These are phyloP conservation scores for Deuterostichococcus epilithicus DNA, from an alignment of 139 green algal genomes.

Conservation along the genomic window DNA sequence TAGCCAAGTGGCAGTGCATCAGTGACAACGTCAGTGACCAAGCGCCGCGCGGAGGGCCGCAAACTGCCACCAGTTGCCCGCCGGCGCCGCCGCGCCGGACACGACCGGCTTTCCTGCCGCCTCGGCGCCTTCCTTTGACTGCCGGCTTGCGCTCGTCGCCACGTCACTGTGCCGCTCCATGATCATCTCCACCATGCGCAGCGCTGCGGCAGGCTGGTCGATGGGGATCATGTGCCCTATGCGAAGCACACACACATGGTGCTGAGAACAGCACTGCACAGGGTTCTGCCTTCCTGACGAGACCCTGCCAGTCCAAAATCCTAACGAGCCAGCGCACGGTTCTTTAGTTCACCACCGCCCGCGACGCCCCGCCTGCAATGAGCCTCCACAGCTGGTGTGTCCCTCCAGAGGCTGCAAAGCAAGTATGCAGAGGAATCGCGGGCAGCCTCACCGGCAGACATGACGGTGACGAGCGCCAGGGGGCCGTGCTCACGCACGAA, in stretches of 20 bases:
- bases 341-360: not conserved
- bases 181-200: conserved; percentile 1
- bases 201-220: conserved; percentile 1
- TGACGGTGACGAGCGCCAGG: conserved; percentile 5
- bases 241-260: conserved; percentile 1
- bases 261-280: too few species aligned
- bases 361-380: too few species aligned
- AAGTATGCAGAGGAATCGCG: not conserved
- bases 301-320: too few species aligned
- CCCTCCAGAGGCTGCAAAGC: not conserved
- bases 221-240: conserved; percentile 17
- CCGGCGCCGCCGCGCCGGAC: too few species aligned
- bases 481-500: conserved; percentile 12
- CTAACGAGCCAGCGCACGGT: too few species aligned
- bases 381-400: not conserved
- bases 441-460: not conserved
- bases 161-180: not conserved
- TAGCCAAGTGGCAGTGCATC: too few species aligned
- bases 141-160: not conserved
- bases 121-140: too few species aligned
- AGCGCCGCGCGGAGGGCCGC: too few species aligned
- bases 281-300: too few species aligned
- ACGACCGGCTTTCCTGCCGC: too few species aligned
- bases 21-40: too few species aligned
- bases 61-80: too few species aligned